Base-by-base conservation (phyloP, 176 grass and related monocot genomes). In the Ananas comosus region DNA sequence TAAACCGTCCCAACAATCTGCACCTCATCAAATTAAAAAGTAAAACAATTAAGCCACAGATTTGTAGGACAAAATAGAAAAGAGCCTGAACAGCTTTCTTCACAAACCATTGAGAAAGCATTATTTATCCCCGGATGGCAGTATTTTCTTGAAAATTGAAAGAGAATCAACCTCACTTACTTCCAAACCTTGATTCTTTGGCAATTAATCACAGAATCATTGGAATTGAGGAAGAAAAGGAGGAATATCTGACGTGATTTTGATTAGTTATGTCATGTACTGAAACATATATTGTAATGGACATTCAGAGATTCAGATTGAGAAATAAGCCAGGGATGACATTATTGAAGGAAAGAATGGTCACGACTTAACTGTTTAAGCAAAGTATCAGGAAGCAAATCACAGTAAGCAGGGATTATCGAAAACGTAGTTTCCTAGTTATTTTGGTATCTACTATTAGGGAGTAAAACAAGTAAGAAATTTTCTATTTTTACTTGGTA, bases 1-100 rank as follows among this genome's bases (percentile, higher is more conserved):
- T 76, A 96, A 56, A 91, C 58, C 42, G 88, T 87, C 2, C 92
- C 92, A 51, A 96, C 85, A 25, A 96, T 13, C 92, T 96, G 80
- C 57, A 86, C 19, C 33, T 42, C 54, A 13, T 33, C 33, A 73
- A 65, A 53, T 66, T 52, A 12, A 53, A 50, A 27, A 29, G 53
- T 18, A 52, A 61, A 12, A 14, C 53, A 3, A 56, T 12, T 14
- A 56, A 56, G 16, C 53, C 53, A 12, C 12, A 56, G 16, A 56
- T 56, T 56, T 56, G n/a, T 59, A 18, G 54, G 19, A 59, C 14
- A 56, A 19, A 4, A 59, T 1, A 59, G 54, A 59, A 59, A 9
- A 59, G 6, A 17, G 13, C 54, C 16, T 59, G 54, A 14, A 59
- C 19, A 59, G 14, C 0, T 59, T 59, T 59, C 16, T 59, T 17